These are phyloP conservation scores for Aspergillus homomorphus DNA, from an alignment of 495 filamentous ascomycete genomes.

Conservation along the genomic window DNA sequence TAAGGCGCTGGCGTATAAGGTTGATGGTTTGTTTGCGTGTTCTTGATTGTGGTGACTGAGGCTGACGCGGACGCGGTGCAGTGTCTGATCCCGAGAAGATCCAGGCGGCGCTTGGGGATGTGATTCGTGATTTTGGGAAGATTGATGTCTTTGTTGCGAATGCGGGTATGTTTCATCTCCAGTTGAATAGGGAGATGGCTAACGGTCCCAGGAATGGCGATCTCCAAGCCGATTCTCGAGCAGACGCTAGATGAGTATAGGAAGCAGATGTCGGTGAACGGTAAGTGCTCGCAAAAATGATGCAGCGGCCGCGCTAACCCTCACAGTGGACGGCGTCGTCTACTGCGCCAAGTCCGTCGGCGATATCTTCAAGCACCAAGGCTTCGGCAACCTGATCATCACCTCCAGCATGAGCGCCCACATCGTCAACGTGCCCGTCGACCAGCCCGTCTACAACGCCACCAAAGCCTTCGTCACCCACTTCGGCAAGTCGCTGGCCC, in stretches of 20 bases:
- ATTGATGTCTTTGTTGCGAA: conserved; percentile 52
- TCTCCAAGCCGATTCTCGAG: conserved; percentile 48
- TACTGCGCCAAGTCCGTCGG: conserved; percentile 38
- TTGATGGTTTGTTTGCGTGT: conserved; percentile 32
- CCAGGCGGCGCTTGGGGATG: conserved; percentile 28
- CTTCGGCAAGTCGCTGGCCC: conserved; percentile 61
- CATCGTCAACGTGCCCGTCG: conserved; percentile 67
- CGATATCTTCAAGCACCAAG: conserved; percentile 56
- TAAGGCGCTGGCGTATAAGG: conserved; percentile 37
- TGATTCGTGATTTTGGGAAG: conserved; percentile 43
- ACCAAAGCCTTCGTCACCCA: conserved; percentile 68
- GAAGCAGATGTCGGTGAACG: conserved; percentile 42
- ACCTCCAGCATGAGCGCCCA: conserved; percentile 79
- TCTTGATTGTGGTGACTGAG: no score
- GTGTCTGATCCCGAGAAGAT: conserved; percentile 39
- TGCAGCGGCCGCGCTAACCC: no score
- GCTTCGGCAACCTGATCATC: conserved; percentile 63
- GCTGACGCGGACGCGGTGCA: background rate
- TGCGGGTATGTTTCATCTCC: conserved; percentile 18
- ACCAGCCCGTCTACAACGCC: conserved; percentile 65
- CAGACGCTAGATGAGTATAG: conserved; percentile 46
- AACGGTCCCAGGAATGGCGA: conserved; percentile 42
- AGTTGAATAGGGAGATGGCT: conserved; percentile 11
- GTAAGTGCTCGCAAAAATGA: conserved; percentile 23
- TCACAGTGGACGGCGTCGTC: conserved; percentile 34